Evolutionary conservation across 768 basidiomycete species (phyloP), one percentile per base, ranked within the genome.

Genomic region (Tulasnella sp.): DNA sequence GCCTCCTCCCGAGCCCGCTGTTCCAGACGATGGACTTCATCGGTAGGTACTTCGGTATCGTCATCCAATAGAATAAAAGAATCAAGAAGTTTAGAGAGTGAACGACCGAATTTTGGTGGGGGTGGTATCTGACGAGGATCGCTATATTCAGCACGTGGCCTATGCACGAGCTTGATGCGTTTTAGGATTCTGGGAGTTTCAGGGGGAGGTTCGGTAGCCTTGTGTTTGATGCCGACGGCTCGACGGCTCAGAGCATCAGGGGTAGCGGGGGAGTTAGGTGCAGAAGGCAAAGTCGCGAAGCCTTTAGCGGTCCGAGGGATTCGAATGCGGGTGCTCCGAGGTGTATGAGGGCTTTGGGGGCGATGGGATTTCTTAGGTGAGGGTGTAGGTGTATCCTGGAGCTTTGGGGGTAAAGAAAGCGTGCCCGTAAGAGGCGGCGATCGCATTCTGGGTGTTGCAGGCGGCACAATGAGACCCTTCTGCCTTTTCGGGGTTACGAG

Each of bases 141-240:
- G 27, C 67, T 74, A 10, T 86, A 76, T 37, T 78, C 67, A 1
- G 67, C 60, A 2, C 76, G 77, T 1, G 73, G 71, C 10, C 68
- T 68, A 33, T 80, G 74, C 12, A 88, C 84, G 72, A 51, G 83
- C 69, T 58, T 72, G 76, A 86, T 70, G 46, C 84, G 77, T 61
- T 74, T 78, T 52, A 85, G 71, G 27, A 66, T 66, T n/a, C 63
- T 63, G 8, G 59, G 61, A 4, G 57, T 40, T 44, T 54, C 27
- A n/a, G 57, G 35, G n/a, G 52, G 27, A 25, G 43, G 22, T 31
- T 46, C 25, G 39, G 28, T 16, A 54, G 43, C 22, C 4, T 35
- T 3, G 42, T 20, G 3, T 43, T 37, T 7, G 44, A 48, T n/a
- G 45, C 20, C 15, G 58, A 42, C 40, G 55, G 33, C 15, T 55